These are phyloP conservation scores for Hericium rajendrae DNA, from an alignment of 768 basidiomycete species.

Conservation along the genomic window DNA sequence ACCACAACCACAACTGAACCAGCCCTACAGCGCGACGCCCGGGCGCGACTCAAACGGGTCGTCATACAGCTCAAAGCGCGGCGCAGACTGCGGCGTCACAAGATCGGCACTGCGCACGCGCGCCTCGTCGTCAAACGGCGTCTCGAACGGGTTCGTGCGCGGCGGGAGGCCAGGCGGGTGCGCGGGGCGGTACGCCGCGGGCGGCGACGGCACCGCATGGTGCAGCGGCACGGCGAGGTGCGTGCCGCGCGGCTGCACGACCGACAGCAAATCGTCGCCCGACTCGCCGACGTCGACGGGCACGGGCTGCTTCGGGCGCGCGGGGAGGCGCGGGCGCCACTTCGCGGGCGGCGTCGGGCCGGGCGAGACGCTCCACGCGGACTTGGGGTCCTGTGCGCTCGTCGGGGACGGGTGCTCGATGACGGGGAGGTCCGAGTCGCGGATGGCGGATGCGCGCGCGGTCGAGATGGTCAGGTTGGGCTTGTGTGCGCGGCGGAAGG, in stretches of 20 bases:
- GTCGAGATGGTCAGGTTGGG: slow-evolving; percentile 33
- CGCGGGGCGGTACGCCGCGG: slow-evolving; percentile 19
- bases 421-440: slow-evolving; percentile 17
- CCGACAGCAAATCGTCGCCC: too few species aligned
- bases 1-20: too few species aligned
- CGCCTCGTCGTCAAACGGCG: slow-evolving; percentile 70
- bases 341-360: slow-evolving; percentile 15
- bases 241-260: slow-evolving; percentile 17
- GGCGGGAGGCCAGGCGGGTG: slow-evolving; percentile 24
- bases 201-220: slow-evolving; percentile 33
- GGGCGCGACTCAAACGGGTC: too few species aligned
- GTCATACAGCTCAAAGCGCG: too few species aligned
- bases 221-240: slow-evolving; percentile 10
- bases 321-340: slow-evolving; percentile 10
- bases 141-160: slow-evolving; percentile 55
- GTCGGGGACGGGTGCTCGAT: slow-evolving; percentile 20
- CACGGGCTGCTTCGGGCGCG: slow-evolving; percentile 25
- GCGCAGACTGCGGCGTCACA: too few species aligned
- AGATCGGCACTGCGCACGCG: neutral
- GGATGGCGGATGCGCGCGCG: slow-evolving; percentile 26
- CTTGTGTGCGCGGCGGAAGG: slow-evolving; percentile 6
- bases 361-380: slow-evolving; percentile 25
- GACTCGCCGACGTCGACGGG: slow-evolving; percentile 26
- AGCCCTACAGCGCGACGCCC: too few species aligned
- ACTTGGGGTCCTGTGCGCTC: slow-evolving; percentile 14